These are phyloP conservation scores for Aspergillus ruber DNA, from an alignment of 2,329 filamentous ascomycete genomes.

Conservation along the genomic window DNA sequence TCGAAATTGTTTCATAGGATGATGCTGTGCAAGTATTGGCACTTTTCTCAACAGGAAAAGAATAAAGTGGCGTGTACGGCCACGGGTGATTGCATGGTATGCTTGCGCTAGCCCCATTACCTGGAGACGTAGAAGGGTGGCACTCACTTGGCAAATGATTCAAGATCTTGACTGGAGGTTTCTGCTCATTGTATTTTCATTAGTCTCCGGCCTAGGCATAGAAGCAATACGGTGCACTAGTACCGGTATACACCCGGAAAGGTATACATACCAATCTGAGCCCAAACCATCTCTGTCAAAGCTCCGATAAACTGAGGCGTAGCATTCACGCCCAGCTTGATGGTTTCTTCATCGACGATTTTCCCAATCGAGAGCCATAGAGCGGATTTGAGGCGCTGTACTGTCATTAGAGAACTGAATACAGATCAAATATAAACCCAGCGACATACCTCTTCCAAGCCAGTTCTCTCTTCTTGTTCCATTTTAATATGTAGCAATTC, in stretches of 20 bases:
- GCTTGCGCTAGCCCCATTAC: background rate
- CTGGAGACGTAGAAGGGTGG: background rate
- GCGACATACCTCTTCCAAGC: conserved; percentile 28
- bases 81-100: too few species aligned
- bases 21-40: background rate
- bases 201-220: background rate
- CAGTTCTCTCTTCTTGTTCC: conserved; percentile 23
- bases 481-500: too few species aligned
- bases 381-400: conserved; percentile 73
- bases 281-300: conserved; percentile 79
- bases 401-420: background rate
- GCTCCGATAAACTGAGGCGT: conserved; percentile 87
- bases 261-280: conserved; percentile 63
- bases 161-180: conserved; percentile 54
- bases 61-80: background rate
- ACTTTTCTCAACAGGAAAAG: background rate
- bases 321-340: conserved; percentile 69
- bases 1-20: background rate
- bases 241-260: background rate
- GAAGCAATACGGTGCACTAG: background rate
- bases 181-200: conserved; percentile 29
- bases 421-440: too few species aligned
- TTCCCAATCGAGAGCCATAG: conserved; percentile 80
- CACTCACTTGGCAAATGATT: conserved; percentile 54
- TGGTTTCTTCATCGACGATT: conserved; percentile 79